These are phyloP conservation scores for Eucalyptus polyanthemos DNA, from an alignment of 345 rosid genomes.

Conservation along the genomic window DNA sequence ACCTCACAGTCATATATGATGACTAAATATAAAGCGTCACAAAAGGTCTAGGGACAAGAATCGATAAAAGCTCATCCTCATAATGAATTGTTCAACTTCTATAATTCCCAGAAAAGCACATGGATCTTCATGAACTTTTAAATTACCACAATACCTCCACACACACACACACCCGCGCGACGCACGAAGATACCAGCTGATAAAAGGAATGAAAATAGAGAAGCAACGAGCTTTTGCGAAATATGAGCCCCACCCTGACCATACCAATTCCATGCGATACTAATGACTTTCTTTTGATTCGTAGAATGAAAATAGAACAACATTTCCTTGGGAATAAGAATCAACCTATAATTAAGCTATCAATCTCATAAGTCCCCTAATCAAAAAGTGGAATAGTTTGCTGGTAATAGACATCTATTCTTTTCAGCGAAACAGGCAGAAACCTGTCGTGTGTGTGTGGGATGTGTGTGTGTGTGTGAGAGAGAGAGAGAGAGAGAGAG, in stretches of 20 bases:
- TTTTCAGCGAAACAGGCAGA: neutral
- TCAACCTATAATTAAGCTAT: neutral
- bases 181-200: neutral
- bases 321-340: neutral
- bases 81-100: neutral
- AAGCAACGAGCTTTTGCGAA: neutral
- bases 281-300: neutral
- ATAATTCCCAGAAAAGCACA: neutral
- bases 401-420: neutral
- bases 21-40: neutral
- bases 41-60: neutral
- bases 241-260: neutral
- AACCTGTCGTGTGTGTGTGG: neutral
- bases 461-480: neutral
- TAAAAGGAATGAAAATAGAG: neutral
- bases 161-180: fast-evolving
- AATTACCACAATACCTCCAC: neutral
- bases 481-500: neutral
- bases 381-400: neutral
- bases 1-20: neutral
- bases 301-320: neutral
- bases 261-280: neutral
- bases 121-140: neutral
- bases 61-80: neutral
- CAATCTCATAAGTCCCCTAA: neutral